Evolutionary conservation across 2,329 filamentous ascomycete species (phyloP), one percentile per base, ranked within the genome.

Genomic region (Botrytis galanthina): DNA sequence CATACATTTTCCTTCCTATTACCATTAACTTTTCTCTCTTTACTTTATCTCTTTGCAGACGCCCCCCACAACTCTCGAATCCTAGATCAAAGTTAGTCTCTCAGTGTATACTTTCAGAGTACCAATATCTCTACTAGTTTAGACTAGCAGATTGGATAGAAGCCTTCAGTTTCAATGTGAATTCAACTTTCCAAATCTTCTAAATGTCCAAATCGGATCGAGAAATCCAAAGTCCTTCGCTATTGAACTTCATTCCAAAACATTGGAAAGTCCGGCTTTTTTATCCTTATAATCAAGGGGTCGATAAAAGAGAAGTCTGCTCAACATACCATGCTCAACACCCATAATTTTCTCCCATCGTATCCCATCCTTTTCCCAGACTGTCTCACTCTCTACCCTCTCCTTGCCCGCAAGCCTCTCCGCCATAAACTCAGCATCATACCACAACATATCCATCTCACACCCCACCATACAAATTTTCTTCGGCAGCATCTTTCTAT

Each of bases 401-500:
- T 66, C 72, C 44, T 35, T 70, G 4, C 69, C 75, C 6, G 57
- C 74, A 61, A 78, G 70, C 26, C 57, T 70, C 71, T 75, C 73
- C n/a, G 73, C 76, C 74, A 78, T 76, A 18, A 54, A 29, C 62
- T 75, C 51, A 26, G 75, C 75, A 68, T 79, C 78, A 54, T 74
- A 48, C 67, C 76, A 77, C 32, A 79, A 62, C 73, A 78, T 69
- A 77, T 79, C 78, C 57, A 73, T 74, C 74, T 79, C 76, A 48
- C 72, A 75, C 7, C 74, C 76, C 10, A 78, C 64, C 7, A 78
- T 44, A 71, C 63, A 79, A 32, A 75, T 68, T 29, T 73, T 71
- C 32, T 51, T 29, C 26, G 78, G 78, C 29, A 79, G 44, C 22
- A 48, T 61, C 63, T 74, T 67, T 46, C 70, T 72, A 63, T 70